Percentiles rank a stretch among this genome's conserved stretches.
These are phyloP conservation scores for Malus domestica DNA, from an alignment of 306 rosid species.

Conservation along the genomic window ASM211411v1 NC_041789.1:16671001-16671500, in stretches of 20 bases:
- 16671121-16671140: not conserved
- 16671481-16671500: constrained; percentile 86
- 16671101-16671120: constrained; percentile 38
- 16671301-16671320: constrained; percentile 71
- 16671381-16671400: not conserved
- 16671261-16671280: constrained; percentile 79
- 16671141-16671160: not conserved
- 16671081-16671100: constrained; percentile 62
- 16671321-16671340: constrained; percentile 87
- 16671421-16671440: constrained; percentile 81
- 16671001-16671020: constrained; percentile 85
- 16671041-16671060: constrained; percentile 76
- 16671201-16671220: constrained; percentile 7
- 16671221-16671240: constrained; percentile 57
- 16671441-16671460: constrained; percentile 79
- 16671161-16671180: not conserved
- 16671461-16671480: constrained; percentile 83
- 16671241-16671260: constrained; percentile 69
- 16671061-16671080: constrained; percentile 71
- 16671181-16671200: not conserved
- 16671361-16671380: constrained; percentile 1
- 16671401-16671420: constrained; percentile 6
- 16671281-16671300: constrained; percentile 80
- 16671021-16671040: constrained; percentile 66
- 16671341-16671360: constrained; percentile 22